Conservation (phyloP, 345 rosid species). For the Populus alba region DNA sequence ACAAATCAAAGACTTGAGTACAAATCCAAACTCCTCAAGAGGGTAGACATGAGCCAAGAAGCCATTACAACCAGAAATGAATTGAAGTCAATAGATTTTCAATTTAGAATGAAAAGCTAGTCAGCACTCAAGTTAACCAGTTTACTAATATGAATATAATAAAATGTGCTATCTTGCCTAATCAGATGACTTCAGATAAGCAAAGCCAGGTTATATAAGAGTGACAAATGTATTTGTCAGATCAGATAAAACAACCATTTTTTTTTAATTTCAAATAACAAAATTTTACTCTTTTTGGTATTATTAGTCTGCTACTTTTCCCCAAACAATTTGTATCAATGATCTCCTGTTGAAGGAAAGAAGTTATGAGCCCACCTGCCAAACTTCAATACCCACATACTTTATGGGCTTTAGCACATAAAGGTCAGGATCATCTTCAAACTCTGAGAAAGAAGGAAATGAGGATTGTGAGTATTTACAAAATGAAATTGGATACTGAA, state of each 20-base stretch:
- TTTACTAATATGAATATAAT: background rate
- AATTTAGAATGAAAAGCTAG: background rate
- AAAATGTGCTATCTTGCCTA: background rate
- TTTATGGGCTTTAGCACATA: slow-evolving; percentile 81
- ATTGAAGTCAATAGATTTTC: background rate
- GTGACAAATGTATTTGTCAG: background rate
- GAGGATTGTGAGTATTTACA: background rate
- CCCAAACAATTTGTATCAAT: background rate
- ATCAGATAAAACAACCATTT: background rate
- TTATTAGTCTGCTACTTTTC: background rate
- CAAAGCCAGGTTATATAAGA: background rate
- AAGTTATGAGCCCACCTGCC: slow-evolving; percentile 59
- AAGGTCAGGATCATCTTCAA: slow-evolving; percentile 97
- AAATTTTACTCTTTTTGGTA: background rate
- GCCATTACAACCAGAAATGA: background rate
- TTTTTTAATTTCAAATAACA: background rate
- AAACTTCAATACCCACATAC: slow-evolving; percentile 90
- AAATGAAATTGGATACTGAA: background rate
- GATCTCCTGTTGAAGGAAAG: background rate
- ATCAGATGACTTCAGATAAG: background rate
- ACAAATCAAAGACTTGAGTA: background rate
- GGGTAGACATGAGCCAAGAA: background rate
- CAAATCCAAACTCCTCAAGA: background rate
- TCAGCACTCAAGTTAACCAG: background rate
- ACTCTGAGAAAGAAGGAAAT: slow-evolving; percentile 41